Evolutionary conservation across 2,329 filamentous ascomycete genomes (phyloP), one percentile per base, ranked within the genome.

Genomic region (Claviceps maximensis): DNA sequence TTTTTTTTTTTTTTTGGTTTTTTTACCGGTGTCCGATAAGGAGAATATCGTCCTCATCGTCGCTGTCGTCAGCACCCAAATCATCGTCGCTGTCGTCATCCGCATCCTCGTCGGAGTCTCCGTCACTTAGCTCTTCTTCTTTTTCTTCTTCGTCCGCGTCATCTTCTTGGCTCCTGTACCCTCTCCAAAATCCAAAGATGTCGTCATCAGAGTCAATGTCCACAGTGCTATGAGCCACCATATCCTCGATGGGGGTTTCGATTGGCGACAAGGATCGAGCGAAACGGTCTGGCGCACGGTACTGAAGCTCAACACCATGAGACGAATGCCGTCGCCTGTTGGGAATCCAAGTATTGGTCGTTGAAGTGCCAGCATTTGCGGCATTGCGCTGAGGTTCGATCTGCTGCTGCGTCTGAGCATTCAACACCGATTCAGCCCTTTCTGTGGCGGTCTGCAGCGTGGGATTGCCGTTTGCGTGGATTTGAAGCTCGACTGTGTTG

Each of bases 401-500:
- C 17, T 48, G 49, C 38, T 51, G 51, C 38, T 52, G 53, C 41
- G 36, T 47, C 44, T 53, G 54, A 7, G 42, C 50, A 10, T 49
- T 53, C 9, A 31, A 33, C n/a, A n/a, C 33, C 13, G 51, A 42
- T 15, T 58, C 58, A 4, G 55, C 48, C 51, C 56, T 58, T 40
- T 65, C 62, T 7, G 59, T 58, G 15, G 62, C 55, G 17, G 60
- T 59, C 45, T 64, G 63, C 6, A 61, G 59, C 27, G 62, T 58
- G 44, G 57, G 60, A 21, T 58, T 60, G 40, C 63, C 64, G 13
- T 69, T 64, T 38, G 79, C 78, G 31, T 82, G 69, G 41, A 85
- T 79, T 53, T 79, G 78, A 27, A 85, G 67, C 61, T 86, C 79
- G 17, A 77, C 79, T 0, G 83, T 87, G 61, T 87, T 87, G 61